Evolutionary conservation across 2,329 filamentous ascomycete species (phyloP).

Genomic region (Hypoxylon sp.): DNA sequence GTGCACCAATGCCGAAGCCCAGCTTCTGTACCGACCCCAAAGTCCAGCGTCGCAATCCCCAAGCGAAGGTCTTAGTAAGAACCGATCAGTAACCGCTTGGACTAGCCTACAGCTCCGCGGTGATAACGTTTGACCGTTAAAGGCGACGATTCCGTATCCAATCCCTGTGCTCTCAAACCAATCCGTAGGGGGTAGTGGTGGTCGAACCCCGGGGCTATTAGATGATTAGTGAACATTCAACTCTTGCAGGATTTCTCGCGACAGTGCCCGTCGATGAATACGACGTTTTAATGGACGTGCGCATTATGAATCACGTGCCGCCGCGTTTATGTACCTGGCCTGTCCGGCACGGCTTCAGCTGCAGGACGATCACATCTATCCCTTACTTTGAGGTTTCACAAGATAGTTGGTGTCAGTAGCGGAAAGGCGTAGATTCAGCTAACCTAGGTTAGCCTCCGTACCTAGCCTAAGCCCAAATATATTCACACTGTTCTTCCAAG

Average conservation of each 20-base stretch:
- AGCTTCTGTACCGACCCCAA: constrained; percentile 14
- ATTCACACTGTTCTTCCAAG: constrained; percentile 51
- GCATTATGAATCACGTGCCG: constrained; percentile 17
- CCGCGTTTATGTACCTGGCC: constrained; percentile 6
- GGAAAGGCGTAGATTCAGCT: background rate
- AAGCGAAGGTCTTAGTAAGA: constrained; percentile 1
- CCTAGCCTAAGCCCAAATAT: constrained; percentile 45
- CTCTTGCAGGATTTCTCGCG: constrained; percentile 9
- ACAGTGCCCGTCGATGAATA: constrained; percentile 10
- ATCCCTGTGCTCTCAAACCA: background rate
- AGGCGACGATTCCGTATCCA: background rate
- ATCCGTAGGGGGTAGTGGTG: constrained; percentile 10
- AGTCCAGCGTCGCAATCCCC: constrained; percentile 8
- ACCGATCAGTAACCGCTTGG: background rate
- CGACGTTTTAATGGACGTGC: constrained; percentile 12
- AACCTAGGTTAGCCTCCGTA: background rate
- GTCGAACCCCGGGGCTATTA: constrained; percentile 20
- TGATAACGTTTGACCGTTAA: background rate
- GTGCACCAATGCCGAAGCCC: constrained; percentile 17
- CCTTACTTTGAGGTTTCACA: background rate
- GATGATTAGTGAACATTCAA: constrained; percentile 40
- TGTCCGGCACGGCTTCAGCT: background rate
- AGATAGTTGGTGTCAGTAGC: background rate
- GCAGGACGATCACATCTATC: background rate
- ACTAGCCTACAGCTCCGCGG: background rate